Conservation (phyloP, 495 filamentous ascomycete species). For the Penicillium atrosanguineum region DNA sequence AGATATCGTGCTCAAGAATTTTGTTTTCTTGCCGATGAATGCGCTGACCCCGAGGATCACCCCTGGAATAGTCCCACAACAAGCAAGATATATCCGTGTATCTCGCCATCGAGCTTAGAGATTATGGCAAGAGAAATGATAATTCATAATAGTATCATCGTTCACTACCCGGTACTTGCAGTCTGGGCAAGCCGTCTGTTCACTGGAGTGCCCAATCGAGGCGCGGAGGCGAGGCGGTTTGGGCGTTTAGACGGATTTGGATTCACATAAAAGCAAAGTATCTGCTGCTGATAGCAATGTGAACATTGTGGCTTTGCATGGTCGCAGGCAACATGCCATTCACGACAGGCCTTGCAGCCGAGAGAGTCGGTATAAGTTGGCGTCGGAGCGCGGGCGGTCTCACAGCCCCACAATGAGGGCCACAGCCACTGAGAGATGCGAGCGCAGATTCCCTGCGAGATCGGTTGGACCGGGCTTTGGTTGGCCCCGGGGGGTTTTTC, state of each 20-base stretch:
- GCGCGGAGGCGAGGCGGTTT: background rate
- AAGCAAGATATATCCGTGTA: background rate
- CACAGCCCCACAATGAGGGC: conserved; percentile 17
- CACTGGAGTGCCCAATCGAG: background rate
- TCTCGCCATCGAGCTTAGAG: background rate
- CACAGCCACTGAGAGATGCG: conserved; percentile 22
- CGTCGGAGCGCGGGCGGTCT: background rate
- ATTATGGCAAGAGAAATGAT: background rate
- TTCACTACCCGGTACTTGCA: background rate
- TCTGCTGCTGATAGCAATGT: conserved; percentile 37
- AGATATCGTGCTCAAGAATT: background rate
- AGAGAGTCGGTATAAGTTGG: background rate
- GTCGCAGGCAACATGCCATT: conserved; percentile 32
- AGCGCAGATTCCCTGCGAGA: conserved; percentile 13
- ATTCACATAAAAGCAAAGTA: conserved; percentile 39
- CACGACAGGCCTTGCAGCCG: conserved; percentile 34
- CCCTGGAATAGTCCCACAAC: background rate
- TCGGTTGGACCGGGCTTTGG: background rate
- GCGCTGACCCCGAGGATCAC: background rate
- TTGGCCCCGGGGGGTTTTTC: background rate
- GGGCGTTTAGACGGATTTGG: background rate
- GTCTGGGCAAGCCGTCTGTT: background rate
- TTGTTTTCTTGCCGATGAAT: background rate
- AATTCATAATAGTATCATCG: background rate
- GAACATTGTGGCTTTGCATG: conserved; percentile 32